Conservation (phyloP, 148 eudicot genomes). For the Fagopyrum esculentum region DNA sequence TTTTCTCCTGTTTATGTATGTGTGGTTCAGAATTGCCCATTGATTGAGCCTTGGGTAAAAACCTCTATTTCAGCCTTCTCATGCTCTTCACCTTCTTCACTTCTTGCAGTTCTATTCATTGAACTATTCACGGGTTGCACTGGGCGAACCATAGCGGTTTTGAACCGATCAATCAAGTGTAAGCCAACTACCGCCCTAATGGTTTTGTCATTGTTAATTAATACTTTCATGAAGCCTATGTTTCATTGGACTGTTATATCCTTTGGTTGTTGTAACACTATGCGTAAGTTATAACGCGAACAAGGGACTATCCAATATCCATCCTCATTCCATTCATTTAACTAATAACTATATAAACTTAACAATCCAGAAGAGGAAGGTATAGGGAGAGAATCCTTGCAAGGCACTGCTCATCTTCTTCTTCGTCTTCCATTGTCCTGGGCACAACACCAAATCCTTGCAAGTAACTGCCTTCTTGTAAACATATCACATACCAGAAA, state of each 20-base stretch:
- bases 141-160: conserved; percentile 12
- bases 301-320: background rate
- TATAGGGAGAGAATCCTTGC: too few species aligned
- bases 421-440: too few species aligned
- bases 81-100: background rate
- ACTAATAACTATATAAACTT: too few species aligned
- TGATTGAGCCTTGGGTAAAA: background rate
- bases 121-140: conserved; percentile 16
- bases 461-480: too few species aligned
- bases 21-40: background rate
- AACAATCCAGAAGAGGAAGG: too few species aligned
- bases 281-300: too few species aligned
- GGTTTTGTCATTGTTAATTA: background rate
- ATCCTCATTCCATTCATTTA: too few species aligned
- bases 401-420: too few species aligned
- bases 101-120: conserved; percentile 24
- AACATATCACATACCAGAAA: too few species aligned
- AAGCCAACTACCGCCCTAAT: conserved; percentile 21
- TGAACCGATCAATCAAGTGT: conserved; percentile 29
- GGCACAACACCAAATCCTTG: too few species aligned
- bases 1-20: too few species aligned
- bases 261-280: background rate
- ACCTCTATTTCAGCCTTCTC: background rate
- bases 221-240: background rate
- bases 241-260: background rate